Evolutionary conservation across 345 rosid genomes (phyloP), one percentile per base, ranked within the genome.

Genomic region (Firmiana major): DNA sequence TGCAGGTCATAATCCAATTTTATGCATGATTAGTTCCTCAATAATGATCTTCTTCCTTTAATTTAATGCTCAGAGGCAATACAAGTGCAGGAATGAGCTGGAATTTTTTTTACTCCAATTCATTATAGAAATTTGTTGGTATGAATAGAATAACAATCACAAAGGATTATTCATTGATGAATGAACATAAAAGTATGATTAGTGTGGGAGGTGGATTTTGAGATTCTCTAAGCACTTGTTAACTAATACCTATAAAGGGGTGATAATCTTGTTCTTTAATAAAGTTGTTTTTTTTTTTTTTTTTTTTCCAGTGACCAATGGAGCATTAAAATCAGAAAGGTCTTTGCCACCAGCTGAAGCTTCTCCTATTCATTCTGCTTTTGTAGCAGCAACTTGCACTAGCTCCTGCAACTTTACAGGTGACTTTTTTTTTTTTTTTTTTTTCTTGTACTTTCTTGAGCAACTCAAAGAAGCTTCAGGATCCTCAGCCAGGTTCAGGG

Each of bases 181-280:
- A 62, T 28, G 42, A 28, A 42, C 66, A 28, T 28, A 31, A 62
- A 62, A 31, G 40, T 2, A 60, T 6, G 65, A 28, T 1, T 31
- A 31, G 3, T 9, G 34, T 58, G 34, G 65, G 65, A 60, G n/a
- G 15, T 65, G 72, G 48, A 21, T 40, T n/a, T 40, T 40, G 51
- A 45, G 74, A 79, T 73, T 73, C 49, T 73, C 49, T 48, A 22
- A 73, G 73, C 55, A 43, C 46, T 11, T 54, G 48, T 28, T 66
- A 42, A 19, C 51, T 21, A 63, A 43, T 66, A 58, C 49, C 68
- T 74, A 64, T 73, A 40, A 71, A 77, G 72, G 40, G 7, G 36
- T 28, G 3, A 28, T 26, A 60, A 60, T 26, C 17, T 60, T 60
- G 16, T 60, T 60, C 28, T 11, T 59, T 4, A 57, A 2, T 57